Percentiles rank a stretch among this genome's conserved stretches.
These are phyloP conservation scores for Madurella mycetomatis DNA, from an alignment of 2,329 filamentous ascomycete genomes.

Conservation along the genomic window DNA sequence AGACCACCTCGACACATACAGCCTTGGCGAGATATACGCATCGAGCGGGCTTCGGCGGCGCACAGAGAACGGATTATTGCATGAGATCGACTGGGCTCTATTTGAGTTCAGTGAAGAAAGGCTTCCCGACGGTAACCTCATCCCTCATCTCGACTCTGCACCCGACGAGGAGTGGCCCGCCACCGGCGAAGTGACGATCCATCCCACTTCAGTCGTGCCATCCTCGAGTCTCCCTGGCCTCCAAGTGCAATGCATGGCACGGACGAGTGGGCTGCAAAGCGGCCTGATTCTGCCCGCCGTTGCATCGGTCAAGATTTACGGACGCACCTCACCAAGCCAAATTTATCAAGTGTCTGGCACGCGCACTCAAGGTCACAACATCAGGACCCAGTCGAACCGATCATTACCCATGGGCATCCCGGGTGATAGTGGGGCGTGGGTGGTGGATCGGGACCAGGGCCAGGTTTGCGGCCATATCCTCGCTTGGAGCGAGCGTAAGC, in stretches of 20 bases:
- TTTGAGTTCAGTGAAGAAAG: constrained; percentile 74
- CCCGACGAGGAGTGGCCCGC: constrained; percentile 1
- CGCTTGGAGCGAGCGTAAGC: constrained; percentile 76
- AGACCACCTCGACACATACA: constrained; percentile 78
- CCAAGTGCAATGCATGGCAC: constrained; percentile 80
- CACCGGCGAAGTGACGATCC: constrained; percentile 27
- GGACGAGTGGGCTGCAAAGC: constrained; percentile 77
- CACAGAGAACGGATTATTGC: constrained; percentile 64
- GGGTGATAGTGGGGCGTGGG: constrained; percentile 90
- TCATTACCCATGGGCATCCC: constrained; percentile 59
- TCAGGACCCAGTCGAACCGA: background rate
- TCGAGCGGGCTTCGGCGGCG: constrained; percentile 84
- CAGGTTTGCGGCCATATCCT: constrained; percentile 85
- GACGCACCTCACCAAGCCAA: constrained; percentile 70
- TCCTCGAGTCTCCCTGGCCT: constrained; percentile 64
- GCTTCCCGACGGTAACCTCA: constrained; percentile 65
- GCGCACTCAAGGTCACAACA: background rate
- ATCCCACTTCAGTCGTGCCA: constrained; percentile 56
- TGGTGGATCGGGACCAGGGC: constrained; percentile 74
- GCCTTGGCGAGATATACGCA: constrained; percentile 79
- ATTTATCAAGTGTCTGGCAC: constrained; percentile 40
- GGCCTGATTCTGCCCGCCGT: constrained; percentile 75
- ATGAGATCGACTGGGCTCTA: constrained; percentile 94
- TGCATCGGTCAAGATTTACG: constrained; percentile 81
- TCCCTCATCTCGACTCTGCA: constrained; percentile 40